These are phyloP conservation scores for Camellia oleifera DNA, from an alignment of 179 eudicot species.

Conservation along the genomic window DNA sequence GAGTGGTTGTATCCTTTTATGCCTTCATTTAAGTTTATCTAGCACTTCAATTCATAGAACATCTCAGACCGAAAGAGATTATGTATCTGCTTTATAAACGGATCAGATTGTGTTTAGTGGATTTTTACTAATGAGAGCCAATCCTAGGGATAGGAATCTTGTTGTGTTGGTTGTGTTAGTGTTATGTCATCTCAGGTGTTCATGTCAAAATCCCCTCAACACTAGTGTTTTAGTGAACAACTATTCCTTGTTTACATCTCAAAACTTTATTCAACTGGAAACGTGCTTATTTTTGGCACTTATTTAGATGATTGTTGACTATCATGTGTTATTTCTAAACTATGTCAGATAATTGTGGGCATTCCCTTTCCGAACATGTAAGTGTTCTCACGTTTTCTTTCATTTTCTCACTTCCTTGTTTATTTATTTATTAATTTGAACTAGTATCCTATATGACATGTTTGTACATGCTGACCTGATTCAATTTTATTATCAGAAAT, in stretches of 20 bases:
- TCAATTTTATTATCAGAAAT: slow-evolving; percentile 46
- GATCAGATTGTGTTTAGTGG: neutral
- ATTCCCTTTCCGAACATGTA: slow-evolving; percentile 98
- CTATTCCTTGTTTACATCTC: slow-evolving; percentile 2
- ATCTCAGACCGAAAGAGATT: neutral
- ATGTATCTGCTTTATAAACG: neutral
- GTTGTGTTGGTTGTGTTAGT: no score
- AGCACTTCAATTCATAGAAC: neutral
- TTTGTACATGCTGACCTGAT: slow-evolving; percentile 12
- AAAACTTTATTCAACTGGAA: neutral
- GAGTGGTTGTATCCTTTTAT: slow-evolving; percentile 92
- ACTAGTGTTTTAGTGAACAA: neutral
- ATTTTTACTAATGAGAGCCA: neutral
- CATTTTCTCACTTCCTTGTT: slow-evolving; percentile 6
- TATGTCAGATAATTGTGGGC: slow-evolving; percentile 74
- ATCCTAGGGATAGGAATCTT: neutral
- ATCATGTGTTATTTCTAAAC: slow-evolving; percentile 45
- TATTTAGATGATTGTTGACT: neutral
- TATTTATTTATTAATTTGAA: slow-evolving; percentile 16
- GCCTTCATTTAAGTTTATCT: neutral
- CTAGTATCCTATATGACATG: neutral
- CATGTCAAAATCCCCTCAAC: no score
- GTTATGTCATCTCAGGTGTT: no score
- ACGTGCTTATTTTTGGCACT: neutral
- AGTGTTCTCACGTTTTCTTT: slow-evolving; percentile 26